Evolutionary conservation across 768 basidiomycete species (phyloP), one percentile per base, ranked within the genome.

Genomic region (Trametes elegans): DNA sequence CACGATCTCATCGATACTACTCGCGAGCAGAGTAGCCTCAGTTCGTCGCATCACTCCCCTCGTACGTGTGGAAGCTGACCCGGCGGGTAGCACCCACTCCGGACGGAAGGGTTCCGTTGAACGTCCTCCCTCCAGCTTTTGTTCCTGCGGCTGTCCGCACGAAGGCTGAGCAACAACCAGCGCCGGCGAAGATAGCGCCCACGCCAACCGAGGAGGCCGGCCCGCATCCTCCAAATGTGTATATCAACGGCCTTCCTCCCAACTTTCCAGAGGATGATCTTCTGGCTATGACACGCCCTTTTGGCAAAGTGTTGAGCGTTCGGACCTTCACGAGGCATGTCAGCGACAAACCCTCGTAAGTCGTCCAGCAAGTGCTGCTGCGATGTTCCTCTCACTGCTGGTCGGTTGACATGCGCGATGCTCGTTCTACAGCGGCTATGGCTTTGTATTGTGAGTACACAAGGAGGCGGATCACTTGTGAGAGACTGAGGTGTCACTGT

Each of bases 231-330:
- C 88, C 90, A 0, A 93, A 93, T 62, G 87, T 93, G 0, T 93
- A 93, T 67, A 91, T 93, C 72, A 93, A 93, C 64, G 90, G 90
- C 11, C 79, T 93, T 14, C 90, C 89, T 2, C 87, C 90, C 5
- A 83, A 90, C 70, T 92, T 81, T 63, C 84, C 88, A 0, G 90
- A 92, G 64, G 89, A 90, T 56, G 80, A 90, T 57, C 75, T 93
- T 36, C 84, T 84, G 62, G 81, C 81, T 26, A 81, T 93, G 49
- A 79, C 87, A 29, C 71, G 76, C 21, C 85, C 82, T n/a, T 93
- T 83, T 61, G 90, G 90, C 3, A 75, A 73, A 21, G 82, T 93
- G 10, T 71, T 83, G 62, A 92, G 90, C 57, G 91, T 92, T 14
- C 73, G 90, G 53, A 90, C 89, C 40, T 93, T 93, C 64, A 93